A percentile compares a stretch with the other conserved stretches of the same genome.
Evolutionary conservation across 768 basidiomycete species (phyloP).

Genomic region (Imleria badia): DNA sequence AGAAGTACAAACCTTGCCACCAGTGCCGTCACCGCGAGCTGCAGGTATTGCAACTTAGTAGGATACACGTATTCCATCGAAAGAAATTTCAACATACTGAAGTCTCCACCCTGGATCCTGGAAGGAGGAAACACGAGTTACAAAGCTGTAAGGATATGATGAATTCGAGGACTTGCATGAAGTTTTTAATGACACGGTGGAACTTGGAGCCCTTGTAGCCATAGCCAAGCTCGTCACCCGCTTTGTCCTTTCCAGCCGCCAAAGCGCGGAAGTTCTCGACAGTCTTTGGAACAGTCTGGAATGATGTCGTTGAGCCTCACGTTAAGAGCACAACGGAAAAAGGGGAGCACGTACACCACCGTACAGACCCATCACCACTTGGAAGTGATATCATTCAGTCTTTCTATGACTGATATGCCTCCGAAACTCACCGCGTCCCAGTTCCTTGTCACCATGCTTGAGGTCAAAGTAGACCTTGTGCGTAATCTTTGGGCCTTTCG

Average conservation of each 20-base stretch:
- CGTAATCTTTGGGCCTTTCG: slow-evolving; percentile 87
- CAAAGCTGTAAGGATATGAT: background rate
- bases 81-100: slow-evolving; percentile 58
- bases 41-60: slow-evolving; percentile 8
- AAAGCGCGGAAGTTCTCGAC: slow-evolving; percentile 97
- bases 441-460: slow-evolving; percentile 81
- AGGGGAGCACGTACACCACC: slow-evolving; percentile 62
- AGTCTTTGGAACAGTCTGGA: slow-evolving; percentile 91
- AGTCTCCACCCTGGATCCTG: slow-evolving; percentile 98
- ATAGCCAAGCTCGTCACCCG: slow-evolving; percentile 63
- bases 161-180: slow-evolving; percentile 58
- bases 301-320: background rate
- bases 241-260: slow-evolving; percentile 76
- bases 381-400: slow-evolving; percentile 4
- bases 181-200: slow-evolving; percentile 94
- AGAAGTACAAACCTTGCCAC: slow-evolving; percentile 66
- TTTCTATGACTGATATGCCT: background rate
- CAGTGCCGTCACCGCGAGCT: slow-evolving; percentile 87
- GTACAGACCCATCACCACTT: slow-evolving; percentile 87
- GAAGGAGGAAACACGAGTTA: slow-evolving; percentile 1
- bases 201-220: slow-evolving; percentile 96
- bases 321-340: background rate
- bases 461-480: slow-evolving; percentile 95
- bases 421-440: slow-evolving; percentile 70
- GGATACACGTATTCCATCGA: slow-evolving; percentile 15